Evolutionary conservation across 2,329 filamentous ascomycete genomes (phyloP), one percentile per base, ranked within the genome.

Genomic region (Curvularia hawaiiensis): DNA sequence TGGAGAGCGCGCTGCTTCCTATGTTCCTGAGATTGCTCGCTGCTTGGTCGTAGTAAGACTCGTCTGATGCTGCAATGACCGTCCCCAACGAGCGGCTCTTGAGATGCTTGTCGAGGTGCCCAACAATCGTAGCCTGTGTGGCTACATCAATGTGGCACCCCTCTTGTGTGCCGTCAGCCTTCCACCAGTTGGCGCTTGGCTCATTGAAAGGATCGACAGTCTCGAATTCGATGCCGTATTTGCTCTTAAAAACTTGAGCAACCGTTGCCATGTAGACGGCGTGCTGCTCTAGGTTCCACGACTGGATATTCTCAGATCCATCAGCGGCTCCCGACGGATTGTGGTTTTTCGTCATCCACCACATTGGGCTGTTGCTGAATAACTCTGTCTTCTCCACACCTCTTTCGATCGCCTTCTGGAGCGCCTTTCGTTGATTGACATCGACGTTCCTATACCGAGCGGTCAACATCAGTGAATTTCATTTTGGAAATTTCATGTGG

Each of bases 41-140:
- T 24, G 56, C 56, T 51, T 58, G 56, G 26, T 58, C 56, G 43
- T 58, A 58, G 35, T 55, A 58, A 9, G 56, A 58, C 30, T 58
- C 56, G 26, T 58, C 56, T 4, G 56, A 58, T 11, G 56, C 56
- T 3, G 52, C 40, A 14, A 58, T 58, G 33, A 47, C 39, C 3
- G 56, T 55, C 16, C 52, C 40, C 7, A 58, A 26, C 2, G 45
- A 47, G 18, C 52, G 56, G 35, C 43, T 58, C 10, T 38, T 30
- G 20, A 58, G 52, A 6, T 58, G 52, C 6, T 43, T 47, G 26
- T 55, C 52, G 18, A 58, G 56, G 24, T 51, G 39, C 0, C 35
- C 52, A n/a, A 58, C 12, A 31, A 58, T 51, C 41, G 46, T 51
- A 28, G 52, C 47, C 22, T 58, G 56, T 8, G 56, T 58, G 30